Percentiles rank a stretch among this genome's conserved stretches.
Conservation (phyloP, 2,329 filamentous ascomycete species). For the Trichoderma lentiforme region DNA sequence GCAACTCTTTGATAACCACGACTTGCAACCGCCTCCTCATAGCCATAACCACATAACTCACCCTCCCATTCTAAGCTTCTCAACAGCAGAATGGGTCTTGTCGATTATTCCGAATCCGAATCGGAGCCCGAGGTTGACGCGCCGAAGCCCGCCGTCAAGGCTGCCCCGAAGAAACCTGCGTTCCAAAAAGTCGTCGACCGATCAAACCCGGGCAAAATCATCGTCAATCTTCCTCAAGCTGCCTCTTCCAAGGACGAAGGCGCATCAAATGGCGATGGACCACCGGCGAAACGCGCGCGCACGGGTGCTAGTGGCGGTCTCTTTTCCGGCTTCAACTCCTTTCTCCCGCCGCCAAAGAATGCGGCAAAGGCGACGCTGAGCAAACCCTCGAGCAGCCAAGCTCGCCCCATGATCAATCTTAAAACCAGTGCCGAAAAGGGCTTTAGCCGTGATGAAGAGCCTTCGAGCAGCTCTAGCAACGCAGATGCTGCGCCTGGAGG, state of each 20-base stretch:
- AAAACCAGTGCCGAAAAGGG: constrained; percentile 82
- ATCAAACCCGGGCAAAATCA: constrained; percentile 78
- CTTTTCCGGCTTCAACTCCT: constrained; percentile 80
- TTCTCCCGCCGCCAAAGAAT: constrained; percentile 80
- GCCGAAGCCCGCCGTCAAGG: constrained; percentile 31
- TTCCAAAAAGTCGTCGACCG: constrained; percentile 81
- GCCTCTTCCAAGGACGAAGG: constrained; percentile 38
- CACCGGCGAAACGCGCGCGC: constrained; percentile 69
- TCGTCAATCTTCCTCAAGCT: constrained; percentile 67
- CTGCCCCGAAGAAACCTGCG: constrained; percentile 49
- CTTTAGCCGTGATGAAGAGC: constrained; percentile 60
- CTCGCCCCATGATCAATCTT: constrained; percentile 53
- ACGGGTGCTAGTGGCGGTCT: constrained; percentile 53
- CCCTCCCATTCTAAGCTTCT: background rate
- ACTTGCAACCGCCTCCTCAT: background rate
- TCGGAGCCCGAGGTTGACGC: constrained; percentile 58
- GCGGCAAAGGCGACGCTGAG: constrained; percentile 33
- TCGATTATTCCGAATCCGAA: constrained; percentile 83
- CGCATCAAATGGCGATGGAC: constrained; percentile 25
- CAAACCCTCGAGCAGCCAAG: constrained; percentile 26
- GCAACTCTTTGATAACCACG: background rate
- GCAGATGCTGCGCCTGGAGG: constrained; percentile 23
- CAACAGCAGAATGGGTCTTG: constrained; percentile 63
- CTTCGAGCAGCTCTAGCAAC: constrained; percentile 21
- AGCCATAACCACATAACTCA: background rate